Evolutionary conservation across 768 basidiomycete genomes (phyloP), one percentile per base, ranked within the genome.

Genomic region (Pleurotus platypus): DNA sequence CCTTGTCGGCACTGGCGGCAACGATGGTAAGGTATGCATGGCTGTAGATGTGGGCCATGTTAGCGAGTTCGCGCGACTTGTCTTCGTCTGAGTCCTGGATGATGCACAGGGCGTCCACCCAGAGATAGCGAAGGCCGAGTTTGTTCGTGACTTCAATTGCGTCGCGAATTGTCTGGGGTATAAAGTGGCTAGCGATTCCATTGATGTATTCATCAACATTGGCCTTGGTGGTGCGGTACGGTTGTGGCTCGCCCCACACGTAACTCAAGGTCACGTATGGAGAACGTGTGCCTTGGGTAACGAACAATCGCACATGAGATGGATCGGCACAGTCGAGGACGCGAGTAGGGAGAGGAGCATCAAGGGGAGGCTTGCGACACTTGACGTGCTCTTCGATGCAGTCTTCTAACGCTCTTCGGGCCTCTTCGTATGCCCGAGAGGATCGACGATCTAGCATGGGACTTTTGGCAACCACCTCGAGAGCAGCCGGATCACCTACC

Each of bases 21-120:
- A 49, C 9, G 49, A 49, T 49, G 15, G 49, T 49, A 3, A 49
- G 26, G 15, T 49, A 49, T 27, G 49, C 49, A n/a, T 49, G n/a
- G 26, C 13, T 24, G 26, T 49, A 49, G 13, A 49, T 49, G 1
- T 16, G 15, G 11, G 49, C 49, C 49, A 49, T 49, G 15, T 16
- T 12, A 20, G 49, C 18, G 6, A 49, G 49, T 20, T 49, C 20
- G 26, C 26, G 22, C 6, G 16, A 12, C 27, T 35, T 49, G 26
- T 49, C 49, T 15, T 49, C 49, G 4, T 49, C 18, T 8, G 49
- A 49, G 35, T 49, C 49, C 27, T 49, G 49, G n/a, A 49, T 49
- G 18, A 49, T 35, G n/a, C 49, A 49, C n/a, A 49, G n/a, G 26
- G 49, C 35, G 26, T 49, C 49, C 8, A 35, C 26, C 49, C 49